Evolutionary conservation across 495 filamentous ascomycete genomes (phyloP).

Genomic region (Penicillium bovifimosum): DNA sequence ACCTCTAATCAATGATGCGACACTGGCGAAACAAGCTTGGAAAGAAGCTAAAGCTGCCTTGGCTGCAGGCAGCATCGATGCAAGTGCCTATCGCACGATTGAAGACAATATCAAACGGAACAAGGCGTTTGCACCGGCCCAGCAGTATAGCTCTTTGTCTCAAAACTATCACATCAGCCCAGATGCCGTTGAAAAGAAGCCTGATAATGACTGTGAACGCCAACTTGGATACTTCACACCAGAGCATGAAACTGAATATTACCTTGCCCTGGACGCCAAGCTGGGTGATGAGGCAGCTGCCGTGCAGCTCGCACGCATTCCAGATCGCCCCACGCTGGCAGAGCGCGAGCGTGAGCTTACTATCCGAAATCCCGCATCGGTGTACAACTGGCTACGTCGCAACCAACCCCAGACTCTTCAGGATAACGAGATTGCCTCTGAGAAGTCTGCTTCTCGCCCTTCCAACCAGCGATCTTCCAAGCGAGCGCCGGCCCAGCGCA

Average conservation of each 20-base stretch:
- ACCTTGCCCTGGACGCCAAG: conserved; percentile 61
- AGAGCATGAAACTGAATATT: conserved; percentile 75
- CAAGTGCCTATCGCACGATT: conserved; percentile 32
- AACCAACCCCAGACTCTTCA: conserved; percentile 78
- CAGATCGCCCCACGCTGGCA: conserved; percentile 35
- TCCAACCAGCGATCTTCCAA: conserved; percentile 37
- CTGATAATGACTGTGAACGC: conserved; percentile 17
- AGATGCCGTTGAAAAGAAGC: conserved; percentile 10
- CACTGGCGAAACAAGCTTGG: conserved; percentile 34
- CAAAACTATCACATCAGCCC: conserved; percentile 29
- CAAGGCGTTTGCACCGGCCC: conserved; percentile 34
- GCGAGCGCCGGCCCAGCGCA: conserved; percentile 35
- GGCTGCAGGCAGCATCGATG: conserved; percentile 36
- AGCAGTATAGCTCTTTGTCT: conserved; percentile 29
- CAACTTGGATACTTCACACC: conserved; percentile 59
- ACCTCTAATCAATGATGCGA: conserved; percentile 35
- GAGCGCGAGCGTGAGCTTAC: conserved; percentile 56
- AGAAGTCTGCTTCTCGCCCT: conserved; percentile 49
- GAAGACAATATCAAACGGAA: conserved; percentile 38
- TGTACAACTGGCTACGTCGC: conserved; percentile 84
- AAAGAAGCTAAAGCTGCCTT: conserved; percentile 43
- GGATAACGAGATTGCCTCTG: conserved; percentile 63
- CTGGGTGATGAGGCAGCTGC: conserved; percentile 48
- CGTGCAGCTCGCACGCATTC: conserved; percentile 29
- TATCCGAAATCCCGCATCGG: conserved; percentile 73